Evolutionary conservation across 2,329 filamentous ascomycete genomes (phyloP).

Genomic region (Aspergillus spinulosporus): DNA sequence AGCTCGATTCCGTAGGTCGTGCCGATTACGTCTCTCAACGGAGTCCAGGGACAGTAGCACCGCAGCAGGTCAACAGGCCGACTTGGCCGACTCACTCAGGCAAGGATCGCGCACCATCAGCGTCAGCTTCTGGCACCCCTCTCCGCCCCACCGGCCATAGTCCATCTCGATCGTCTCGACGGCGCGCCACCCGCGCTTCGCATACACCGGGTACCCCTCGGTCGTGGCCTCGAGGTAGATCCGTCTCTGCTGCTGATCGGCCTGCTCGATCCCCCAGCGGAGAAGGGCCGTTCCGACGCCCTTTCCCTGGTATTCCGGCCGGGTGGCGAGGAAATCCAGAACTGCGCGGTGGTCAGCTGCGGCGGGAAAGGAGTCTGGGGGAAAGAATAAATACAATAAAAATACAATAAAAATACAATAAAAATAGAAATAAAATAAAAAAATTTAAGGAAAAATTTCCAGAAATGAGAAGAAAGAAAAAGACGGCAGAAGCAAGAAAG

Average conservation of each 20-base stretch:
- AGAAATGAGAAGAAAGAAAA: too few species aligned
- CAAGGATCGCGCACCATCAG: constrained; percentile 26
- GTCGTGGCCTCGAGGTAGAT: constrained; percentile 56
- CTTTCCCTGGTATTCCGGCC: constrained; percentile 15
- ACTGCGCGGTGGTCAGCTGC: constrained; percentile 11
- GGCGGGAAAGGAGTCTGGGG: background rate
- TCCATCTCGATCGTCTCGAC: constrained; percentile 42
- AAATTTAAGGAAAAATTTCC: too few species aligned
- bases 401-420: too few species aligned
- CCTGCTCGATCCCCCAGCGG: constrained; percentile 49
- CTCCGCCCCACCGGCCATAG: constrained; percentile 30
- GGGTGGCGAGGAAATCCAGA: constrained; percentile 20
- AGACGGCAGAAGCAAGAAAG: too few species aligned
- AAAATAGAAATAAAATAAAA: too few species aligned
- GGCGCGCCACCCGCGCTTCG: constrained; percentile 50
- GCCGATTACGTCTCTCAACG: background rate
- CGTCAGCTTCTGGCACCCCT: constrained; percentile 23
- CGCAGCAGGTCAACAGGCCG: background rate
- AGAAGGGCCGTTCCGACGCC: constrained; percentile 20
- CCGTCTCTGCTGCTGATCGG: constrained; percentile 47
- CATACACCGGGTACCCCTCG: constrained; percentile 51
- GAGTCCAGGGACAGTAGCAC: too few species aligned
- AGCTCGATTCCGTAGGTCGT: constrained; percentile 14
- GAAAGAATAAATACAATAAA: too few species aligned
- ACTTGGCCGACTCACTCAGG: background rate